Percentiles rank a stretch among this genome's conserved stretches.
These are phyloP conservation scores for Paracorniculantispora psalliotae DNA, from an alignment of 2,329 filamentous ascomycete genomes.

Conservation along the genomic window DNA sequence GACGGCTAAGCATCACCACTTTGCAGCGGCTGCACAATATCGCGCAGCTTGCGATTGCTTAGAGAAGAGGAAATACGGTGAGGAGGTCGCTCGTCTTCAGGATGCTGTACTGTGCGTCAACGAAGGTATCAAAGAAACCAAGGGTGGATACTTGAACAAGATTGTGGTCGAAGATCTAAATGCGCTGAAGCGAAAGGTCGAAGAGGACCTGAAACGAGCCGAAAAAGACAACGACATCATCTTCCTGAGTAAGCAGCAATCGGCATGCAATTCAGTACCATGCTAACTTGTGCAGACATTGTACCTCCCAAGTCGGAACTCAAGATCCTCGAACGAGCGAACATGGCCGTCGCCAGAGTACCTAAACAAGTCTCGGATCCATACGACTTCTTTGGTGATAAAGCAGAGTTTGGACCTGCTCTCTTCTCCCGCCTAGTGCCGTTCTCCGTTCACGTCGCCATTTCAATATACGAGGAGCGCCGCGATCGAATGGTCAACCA, in stretches of 20 bases:
- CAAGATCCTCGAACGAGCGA: constrained; percentile 76
- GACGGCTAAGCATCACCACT: constrained; percentile 95
- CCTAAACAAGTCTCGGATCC: constrained; percentile 80
- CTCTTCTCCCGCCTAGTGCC: constrained; percentile 90
- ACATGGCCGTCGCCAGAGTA: constrained; percentile 76
- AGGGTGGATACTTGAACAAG: constrained; percentile 70
- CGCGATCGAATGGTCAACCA: constrained; percentile 87
- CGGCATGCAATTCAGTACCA: too few relatives aligned
- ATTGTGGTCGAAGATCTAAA: constrained; percentile 77
- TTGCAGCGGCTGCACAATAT: constrained; percentile 92
- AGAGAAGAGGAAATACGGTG: constrained; percentile 90
- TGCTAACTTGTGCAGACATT: constrained; percentile 47
- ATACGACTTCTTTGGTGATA: constrained; percentile 72
- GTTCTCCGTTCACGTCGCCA: constrained; percentile 90
- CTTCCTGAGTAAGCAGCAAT: constrained; percentile 64
- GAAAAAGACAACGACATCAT: constrained; percentile 97
- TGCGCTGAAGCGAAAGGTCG: constrained; percentile 73
- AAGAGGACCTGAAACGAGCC: constrained; percentile 83
- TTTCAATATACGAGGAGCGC: constrained; percentile 90
- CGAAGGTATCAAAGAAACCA: constrained; percentile 79
- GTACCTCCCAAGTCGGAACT: constrained; percentile 88
- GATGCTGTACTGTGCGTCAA: constrained; percentile 80
- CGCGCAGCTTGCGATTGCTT: constrained; percentile 84
- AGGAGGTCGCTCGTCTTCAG: constrained; percentile 81
- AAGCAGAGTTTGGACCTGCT: constrained; percentile 74